Base-by-base conservation (phyloP, 2,329 filamentous ascomycete species). In the Exserohilum rostratum region DNA sequence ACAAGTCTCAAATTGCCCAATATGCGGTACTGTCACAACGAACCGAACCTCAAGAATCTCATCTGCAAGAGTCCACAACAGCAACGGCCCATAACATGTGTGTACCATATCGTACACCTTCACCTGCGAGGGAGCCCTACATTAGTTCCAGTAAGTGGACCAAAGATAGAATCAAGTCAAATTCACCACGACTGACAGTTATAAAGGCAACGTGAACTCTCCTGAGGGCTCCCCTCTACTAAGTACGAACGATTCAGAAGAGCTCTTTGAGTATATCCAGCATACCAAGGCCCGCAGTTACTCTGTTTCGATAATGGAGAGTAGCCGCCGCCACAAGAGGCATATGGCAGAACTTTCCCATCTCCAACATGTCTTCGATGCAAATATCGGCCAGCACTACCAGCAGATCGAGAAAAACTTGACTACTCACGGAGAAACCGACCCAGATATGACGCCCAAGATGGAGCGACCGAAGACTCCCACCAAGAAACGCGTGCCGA, bases 91-190 rank as follows among this genome's bases (percentile, higher is more conserved):
- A 18, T 11, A 39, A 6, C 0, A 63, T 63, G 61, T 34, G 34
- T 0, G 15, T 11, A 1, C 3, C 48, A 0, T 59, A 39, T 11
- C 56, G 51, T 4, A 64, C 56, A 9, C 61, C 61, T 1, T 64
- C 61, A n/a, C 61, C 59, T 0, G 27, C 1, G 7, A 46, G 31
- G 2, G 48, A 51, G n/a, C 2, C 17, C 0, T 49, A 60, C 13
- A 34, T 53, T 0, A 46, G 22, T 10, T 46, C 49, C 1, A 52
- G 61, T 61, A 44, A 50, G 50, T 43, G 13, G 7, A 6, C 4
- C n/a, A 3, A 1, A n/a, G 34, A 33, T 34, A 13, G 18, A 1
- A 9, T 3, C 0, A 13, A 5, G 0, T 2, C 5, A 1, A 6
- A 37, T 2, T 6, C 6, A 10, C 6, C 3, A 17, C 11, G 2